These are phyloP conservation scores for Soucietia sequanensis DNA, from an alignment of 805 yeast genomes.

Conservation along the genomic window DNA sequence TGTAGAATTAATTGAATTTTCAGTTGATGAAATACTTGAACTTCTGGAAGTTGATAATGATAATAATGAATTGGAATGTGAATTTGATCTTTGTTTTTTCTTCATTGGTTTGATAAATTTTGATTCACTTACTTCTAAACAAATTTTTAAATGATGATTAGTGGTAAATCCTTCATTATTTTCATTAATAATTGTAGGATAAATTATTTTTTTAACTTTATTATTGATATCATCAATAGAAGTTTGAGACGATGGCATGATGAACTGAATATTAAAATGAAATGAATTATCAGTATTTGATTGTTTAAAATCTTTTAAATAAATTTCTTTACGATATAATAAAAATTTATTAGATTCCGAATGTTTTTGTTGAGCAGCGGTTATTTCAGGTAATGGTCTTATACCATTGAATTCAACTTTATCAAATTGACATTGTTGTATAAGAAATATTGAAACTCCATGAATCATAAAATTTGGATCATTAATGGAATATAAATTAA, in stretches of 20 bases:
- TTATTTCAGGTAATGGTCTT: neutral
- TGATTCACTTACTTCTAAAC: conserved; percentile 11
- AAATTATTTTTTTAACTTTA: conserved; percentile 5
- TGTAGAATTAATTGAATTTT: too few relatives aligned
- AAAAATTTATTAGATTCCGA: conserved; percentile 5
- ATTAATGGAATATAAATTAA: conserved; percentile 10
- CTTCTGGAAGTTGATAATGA: conserved; percentile 2
- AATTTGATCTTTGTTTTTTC: too few relatives aligned
- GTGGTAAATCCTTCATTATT: conserved; percentile 7
- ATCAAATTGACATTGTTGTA: conserved; percentile 9
- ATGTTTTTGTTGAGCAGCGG: conserved; percentile 3
- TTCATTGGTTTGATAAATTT: neutral
- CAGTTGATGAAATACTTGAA: neutral
- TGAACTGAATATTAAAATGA: conserved; percentile 1
- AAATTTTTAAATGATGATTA: conserved; percentile 9
- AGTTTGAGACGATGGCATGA: conserved; percentile 4
- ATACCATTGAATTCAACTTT: neutral
- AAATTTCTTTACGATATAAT: conserved; percentile 3
- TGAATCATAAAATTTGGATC: conserved; percentile 7
- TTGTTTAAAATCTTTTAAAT: conserved; percentile 2
- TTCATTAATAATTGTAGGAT: conserved; percentile 7
- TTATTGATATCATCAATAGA: neutral
- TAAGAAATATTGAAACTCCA: conserved; percentile 7
- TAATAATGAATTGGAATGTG: too few relatives aligned
- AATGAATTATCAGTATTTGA: conserved; percentile 1